Base-by-base conservation (phyloP, 768 basidiomycete genomes). In the Trametes elegans region DNA sequence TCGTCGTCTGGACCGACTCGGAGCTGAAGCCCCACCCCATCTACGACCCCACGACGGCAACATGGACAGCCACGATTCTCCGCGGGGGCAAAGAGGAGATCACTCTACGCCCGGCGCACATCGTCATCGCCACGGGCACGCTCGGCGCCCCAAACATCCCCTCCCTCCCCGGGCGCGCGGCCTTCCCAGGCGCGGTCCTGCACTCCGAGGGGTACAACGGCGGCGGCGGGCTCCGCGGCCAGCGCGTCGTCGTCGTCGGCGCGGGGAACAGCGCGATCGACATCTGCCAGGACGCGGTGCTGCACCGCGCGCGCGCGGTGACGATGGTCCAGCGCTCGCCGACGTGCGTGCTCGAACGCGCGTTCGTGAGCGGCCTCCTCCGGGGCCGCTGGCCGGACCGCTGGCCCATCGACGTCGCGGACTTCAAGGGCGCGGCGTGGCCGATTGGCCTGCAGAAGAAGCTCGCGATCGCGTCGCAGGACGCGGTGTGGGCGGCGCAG, bases 291-390 rank as follows among this genome's bases (percentile, higher is more conserved):
- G 76, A 77, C 56, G 65, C 74, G 3, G 55, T 61, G 1, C 49
- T 62, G 11, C 64, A 67, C 10, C 70, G 68, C 23, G 74, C 73
- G 5, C 48, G 59, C 28, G 62, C 64, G 1, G 70, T 76, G 19
- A 76, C 75, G 0, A 76, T 78, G 73, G 66, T 77, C 18, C 75
- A 77, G 46, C 71, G 77, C 10, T 74, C 74, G 2, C 64, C 70
- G 2, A 77, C 73, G 13, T 71, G 67, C 50, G 69, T 76, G 11
- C 51, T 69, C 6, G 56, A 59, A 19, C 47, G 46, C n/a, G 39
- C 29, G n/a, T 52, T 35, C 9, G 40, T 58, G 3, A 38, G 34
- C 14, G n/a, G 7, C 5, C 32, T 9, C 3, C 24, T 31, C 28
- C 42, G 28, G 50, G 36, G 21, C 29, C 31, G 11, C 19, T 69